A percentile compares a stretch with the other conserved stretches of the same genome.
Conservation (phyloP, 2,329 filamentous ascomycete genomes). For the Taxawa tesnikishii region DNA sequence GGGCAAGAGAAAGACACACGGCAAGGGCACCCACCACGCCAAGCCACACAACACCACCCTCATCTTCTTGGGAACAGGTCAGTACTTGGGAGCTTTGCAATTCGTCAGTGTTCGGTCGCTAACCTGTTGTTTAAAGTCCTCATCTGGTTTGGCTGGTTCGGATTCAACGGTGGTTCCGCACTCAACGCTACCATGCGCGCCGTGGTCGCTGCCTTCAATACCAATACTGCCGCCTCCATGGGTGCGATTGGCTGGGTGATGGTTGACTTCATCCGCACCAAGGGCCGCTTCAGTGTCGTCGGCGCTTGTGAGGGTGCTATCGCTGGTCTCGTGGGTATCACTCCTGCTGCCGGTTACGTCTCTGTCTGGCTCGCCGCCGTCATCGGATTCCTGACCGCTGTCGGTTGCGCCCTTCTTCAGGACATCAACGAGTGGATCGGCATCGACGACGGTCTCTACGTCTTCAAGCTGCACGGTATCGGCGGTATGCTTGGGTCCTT, state of each 20-base stretch:
- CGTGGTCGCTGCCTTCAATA: constrained; percentile 46
- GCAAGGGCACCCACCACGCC: constrained; percentile 37
- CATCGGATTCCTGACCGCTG: constrained; percentile 43
- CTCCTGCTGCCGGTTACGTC: constrained; percentile 26
- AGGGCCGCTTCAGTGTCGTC: constrained; percentile 42
- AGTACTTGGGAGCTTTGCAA: too few relatives aligned
- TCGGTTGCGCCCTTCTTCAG: constrained; percentile 36
- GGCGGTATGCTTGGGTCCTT: constrained; percentile 47
- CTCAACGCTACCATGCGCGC: constrained; percentile 41
- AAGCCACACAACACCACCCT: constrained; percentile 52
- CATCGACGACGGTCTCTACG: constrained; percentile 47
- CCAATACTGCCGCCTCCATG: constrained; percentile 42
- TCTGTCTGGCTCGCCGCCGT: constrained; percentile 41
- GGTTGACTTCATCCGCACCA: constrained; percentile 39
- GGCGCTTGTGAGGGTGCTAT: constrained; percentile 47
- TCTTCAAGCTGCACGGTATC: constrained; percentile 47
- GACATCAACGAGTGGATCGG: constrained; percentile 41
- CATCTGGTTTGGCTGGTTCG: constrained; percentile 39
- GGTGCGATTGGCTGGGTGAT: constrained; percentile 43
- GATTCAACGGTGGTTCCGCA: constrained; percentile 45
- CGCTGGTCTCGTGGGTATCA: constrained; percentile 43
- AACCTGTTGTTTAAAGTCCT: too few relatives aligned
- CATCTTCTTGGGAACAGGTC: constrained; percentile 52
- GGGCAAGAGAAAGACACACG: constrained; percentile 42
- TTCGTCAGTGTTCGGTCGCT: constrained; percentile 39